Conservation (phyloP, 768 basidiomycete genomes). For the Flagelloscypha sp. region DNA sequence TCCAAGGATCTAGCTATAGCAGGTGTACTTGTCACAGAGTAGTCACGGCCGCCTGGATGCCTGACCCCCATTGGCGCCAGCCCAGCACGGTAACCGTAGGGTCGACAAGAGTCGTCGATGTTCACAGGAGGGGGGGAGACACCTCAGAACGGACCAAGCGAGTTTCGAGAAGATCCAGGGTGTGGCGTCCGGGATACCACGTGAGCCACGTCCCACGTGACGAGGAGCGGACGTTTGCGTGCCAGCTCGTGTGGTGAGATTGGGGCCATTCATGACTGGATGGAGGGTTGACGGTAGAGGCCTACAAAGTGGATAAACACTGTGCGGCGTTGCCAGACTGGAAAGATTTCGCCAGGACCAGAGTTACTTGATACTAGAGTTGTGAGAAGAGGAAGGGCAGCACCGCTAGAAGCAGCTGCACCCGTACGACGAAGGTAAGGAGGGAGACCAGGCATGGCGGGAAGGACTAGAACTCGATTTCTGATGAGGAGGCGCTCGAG, state of each 20-base stretch:
- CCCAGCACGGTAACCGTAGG: slow-evolving; percentile 27
- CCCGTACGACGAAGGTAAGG: slow-evolving; percentile 41
- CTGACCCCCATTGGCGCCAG: slow-evolving; percentile 44
- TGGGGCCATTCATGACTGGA: slow-evolving; percentile 36
- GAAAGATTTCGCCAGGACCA: too few species aligned
- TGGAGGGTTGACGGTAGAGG: slow-evolving; percentile 36
- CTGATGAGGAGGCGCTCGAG: slow-evolving; percentile 32
- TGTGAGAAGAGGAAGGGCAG: slow-evolving; percentile 35
- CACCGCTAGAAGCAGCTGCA: slow-evolving; percentile 12
- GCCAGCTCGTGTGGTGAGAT: slow-evolving; percentile 33
- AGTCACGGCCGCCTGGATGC: too few species aligned
- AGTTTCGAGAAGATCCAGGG: slow-evolving; percentile 25
- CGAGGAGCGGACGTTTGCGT: slow-evolving; percentile 18
- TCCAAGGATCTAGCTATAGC: too few species aligned
- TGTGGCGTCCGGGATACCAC: slow-evolving; percentile 29
- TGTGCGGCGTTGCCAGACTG: slow-evolving; percentile 58
- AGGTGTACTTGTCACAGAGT: too few species aligned
- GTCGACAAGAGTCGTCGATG: slow-evolving; percentile 38
- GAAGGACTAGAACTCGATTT: too few species aligned
- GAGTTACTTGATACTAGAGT: slow-evolving; percentile 30
- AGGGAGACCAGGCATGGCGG: slow-evolving; percentile 31
- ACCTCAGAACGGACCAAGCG: slow-evolving; percentile 45
- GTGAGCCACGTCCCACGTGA: slow-evolving; percentile 40
- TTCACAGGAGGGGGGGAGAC: slow-evolving; percentile 47
- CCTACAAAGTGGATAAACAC: slow-evolving; percentile 68